Conservation (phyloP, 257 asterid genomes). For the Scutellaria galericulata region DNA sequence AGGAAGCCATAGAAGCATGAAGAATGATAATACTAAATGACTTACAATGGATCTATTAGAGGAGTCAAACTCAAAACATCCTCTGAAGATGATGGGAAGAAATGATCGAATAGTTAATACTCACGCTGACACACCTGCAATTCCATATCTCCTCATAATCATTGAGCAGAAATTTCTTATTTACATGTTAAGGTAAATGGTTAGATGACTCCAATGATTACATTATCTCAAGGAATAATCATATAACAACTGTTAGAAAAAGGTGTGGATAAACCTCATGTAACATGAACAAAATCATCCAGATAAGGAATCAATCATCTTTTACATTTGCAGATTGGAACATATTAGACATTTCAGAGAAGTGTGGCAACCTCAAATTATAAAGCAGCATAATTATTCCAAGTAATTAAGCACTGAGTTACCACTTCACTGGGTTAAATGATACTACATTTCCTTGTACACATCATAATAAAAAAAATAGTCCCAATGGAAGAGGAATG, state of each 20-base stretch:
- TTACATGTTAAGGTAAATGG: slow-evolving; percentile 4
- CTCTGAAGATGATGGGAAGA: slow-evolving; percentile 97
- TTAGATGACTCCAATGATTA: slow-evolving; percentile 19
- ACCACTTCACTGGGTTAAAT: slow-evolving; percentile 2
- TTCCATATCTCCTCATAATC: slow-evolving; percentile 29
- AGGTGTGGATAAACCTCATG: slow-evolving; percentile 5
- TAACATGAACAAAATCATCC: slow-evolving; percentile 18
- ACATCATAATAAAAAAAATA: not conserved
- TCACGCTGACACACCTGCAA: slow-evolving; percentile 95
- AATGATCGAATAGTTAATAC: slow-evolving; percentile 89
- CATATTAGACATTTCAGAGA: slow-evolving; percentile 1
- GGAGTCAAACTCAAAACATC: slow-evolving; percentile 95
- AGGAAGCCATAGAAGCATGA: slow-evolving; percentile 22
- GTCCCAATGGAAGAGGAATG: not conserved
- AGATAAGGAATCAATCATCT: slow-evolving; percentile 23
- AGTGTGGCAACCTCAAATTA: slow-evolving; percentile 8
- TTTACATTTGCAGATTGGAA: slow-evolving; percentile 9
- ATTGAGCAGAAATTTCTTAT: slow-evolving; percentile 12
- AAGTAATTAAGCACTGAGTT: slow-evolving; percentile 19
- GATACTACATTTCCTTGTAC: not conserved
- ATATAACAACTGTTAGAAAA: slow-evolving; percentile 14
- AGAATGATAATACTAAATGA: slow-evolving; percentile 32
- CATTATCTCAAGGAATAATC: slow-evolving; percentile 4
- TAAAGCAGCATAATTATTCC: slow-evolving; percentile 10
- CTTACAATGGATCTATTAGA: slow-evolving; percentile 90